Evolutionary conservation across 2,329 filamentous ascomycete genomes (phyloP).

Genomic region (Xylariaceae sp.): DNA sequence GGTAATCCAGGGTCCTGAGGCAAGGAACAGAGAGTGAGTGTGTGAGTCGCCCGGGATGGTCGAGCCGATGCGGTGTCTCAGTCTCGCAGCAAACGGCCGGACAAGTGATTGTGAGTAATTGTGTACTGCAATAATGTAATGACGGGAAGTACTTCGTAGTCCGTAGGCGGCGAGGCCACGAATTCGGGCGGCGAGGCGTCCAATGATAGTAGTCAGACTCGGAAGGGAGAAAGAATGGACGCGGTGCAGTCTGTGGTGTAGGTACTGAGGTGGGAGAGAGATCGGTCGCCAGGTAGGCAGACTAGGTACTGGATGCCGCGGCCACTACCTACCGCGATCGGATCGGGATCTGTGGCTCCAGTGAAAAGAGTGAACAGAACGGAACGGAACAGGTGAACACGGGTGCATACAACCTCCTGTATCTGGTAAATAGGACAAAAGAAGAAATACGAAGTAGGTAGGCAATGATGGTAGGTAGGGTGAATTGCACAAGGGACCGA

Average conservation of each 20-base stretch:
- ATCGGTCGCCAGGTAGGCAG: background rate
- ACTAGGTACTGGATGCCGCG: background rate
- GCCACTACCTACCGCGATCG: background rate
- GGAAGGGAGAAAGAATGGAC: background rate
- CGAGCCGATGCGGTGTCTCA: conserved; percentile 18
- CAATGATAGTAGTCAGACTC: background rate
- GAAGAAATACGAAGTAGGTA: conserved; percentile 1
- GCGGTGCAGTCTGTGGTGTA: no score
- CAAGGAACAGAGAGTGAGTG: conserved; percentile 1
- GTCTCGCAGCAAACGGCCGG: conserved; percentile 8
- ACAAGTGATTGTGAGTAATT: background rate
- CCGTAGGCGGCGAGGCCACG: conserved; percentile 1
- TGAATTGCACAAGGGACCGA: background rate
- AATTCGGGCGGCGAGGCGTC: conserved; percentile 3
- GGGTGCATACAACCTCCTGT: conserved; percentile 5
- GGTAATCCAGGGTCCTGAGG: background rate
- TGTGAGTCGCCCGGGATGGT: background rate
- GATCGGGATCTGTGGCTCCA: conserved; percentile 3
- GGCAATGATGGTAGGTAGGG: background rate
- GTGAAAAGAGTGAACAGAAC: conserved; percentile 8
- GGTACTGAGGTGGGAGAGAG: background rate
- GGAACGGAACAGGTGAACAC: conserved; percentile 12
- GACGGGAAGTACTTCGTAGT: conserved; percentile 4
- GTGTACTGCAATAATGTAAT: conserved; percentile 1
- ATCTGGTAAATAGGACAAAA: conserved; percentile 2